phyloP scores from a whole-genome alignment of 2,329 filamentous ascomycete species.

The Dactylellina leptospora region DNA sequence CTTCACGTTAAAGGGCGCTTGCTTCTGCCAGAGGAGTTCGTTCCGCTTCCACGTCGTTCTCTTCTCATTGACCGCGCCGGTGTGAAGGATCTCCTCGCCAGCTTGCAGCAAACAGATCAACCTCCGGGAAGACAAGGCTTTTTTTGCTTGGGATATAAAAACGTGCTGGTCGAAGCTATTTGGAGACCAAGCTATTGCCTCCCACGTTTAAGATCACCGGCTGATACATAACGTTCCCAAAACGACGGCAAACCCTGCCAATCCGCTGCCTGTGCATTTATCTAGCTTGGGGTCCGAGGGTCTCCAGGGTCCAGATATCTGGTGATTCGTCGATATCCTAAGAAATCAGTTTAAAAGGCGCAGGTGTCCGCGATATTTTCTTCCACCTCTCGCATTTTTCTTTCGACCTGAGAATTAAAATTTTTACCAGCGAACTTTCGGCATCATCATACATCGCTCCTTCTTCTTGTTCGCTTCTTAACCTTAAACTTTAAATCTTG shows the following conservation, averaged over 20 bases:
- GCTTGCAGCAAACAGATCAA: constrained; percentile 15
- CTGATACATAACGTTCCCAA: constrained; percentile 3
- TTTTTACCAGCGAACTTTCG: not conserved
- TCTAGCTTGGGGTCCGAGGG: constrained; percentile 15
- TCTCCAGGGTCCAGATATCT: constrained; percentile 6
- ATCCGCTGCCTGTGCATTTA: constrained; percentile 23
- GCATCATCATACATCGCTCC: constrained; percentile 24
- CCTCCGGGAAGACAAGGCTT: constrained; percentile 8
- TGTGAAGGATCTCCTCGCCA: constrained; percentile 43
- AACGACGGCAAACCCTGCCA: constrained; percentile 33
- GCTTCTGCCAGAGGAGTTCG: constrained; percentile 1
- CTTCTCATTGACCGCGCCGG: not conserved
- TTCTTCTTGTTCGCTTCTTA: not conserved
- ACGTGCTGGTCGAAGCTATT: constrained; percentile 27
- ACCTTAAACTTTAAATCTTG: constrained; percentile 12
- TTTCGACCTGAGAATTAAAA: no score
- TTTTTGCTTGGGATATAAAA: constrained; percentile 20
- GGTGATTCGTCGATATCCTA: constrained; percentile 23
- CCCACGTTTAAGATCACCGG: constrained; percentile 34
- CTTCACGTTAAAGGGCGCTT: constrained; percentile 22
- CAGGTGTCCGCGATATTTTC: constrained; percentile 20
- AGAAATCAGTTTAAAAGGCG: constrained; percentile 11
- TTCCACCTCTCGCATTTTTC: no score
- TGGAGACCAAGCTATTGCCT: constrained; percentile 30
- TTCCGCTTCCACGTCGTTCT: not conserved